Evolutionary conservation across 345 rosid species (phyloP), one percentile per base, ranked within the genome.

Genomic region (Hibiscus trionum): DNA sequence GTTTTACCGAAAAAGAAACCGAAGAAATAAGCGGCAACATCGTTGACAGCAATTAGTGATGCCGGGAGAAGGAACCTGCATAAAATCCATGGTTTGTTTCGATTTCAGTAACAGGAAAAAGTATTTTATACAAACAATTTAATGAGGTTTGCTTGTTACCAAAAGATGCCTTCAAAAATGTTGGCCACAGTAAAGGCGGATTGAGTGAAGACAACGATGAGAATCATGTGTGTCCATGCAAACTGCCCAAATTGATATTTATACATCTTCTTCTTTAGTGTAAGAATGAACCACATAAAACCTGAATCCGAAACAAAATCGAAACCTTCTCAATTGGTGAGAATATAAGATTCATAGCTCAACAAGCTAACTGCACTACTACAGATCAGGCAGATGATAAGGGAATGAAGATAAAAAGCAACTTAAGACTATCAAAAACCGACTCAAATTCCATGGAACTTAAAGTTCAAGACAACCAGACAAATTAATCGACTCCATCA

Each of bases 1-100:
- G 96, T 94, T 85, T 70, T 87, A 31, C 96, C 98, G 57, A 90
- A 94, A 76, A 90, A 94, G 88, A 94, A 94, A 75, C 98, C 96
- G 33, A 85, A 87, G 78, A 91, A 70, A 76, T 91, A 88, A 19
- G 98, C 98, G 9, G 88, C 88, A 56, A 88, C 88, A 64, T 94
- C 98, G 64, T 91, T 94, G 81, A 91, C 85, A 66, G 88, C 93
- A 67, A 94, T 91, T 17, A 94, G 2, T 16, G 21, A 52, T 16
- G 57, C 57, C 16, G 57, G 57, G 57, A 52, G 57, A 52, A 52
- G 57, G 9, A 52, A 52, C 19, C 57, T n/a, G 57, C 19, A 52
- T 52, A 52, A 39, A 15, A 16, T 52, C 57, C 57, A 15, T 12
- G 11, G 15, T 15, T 47, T 26, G 19, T 49, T 66, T 65, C 12